Base-by-base conservation (phyloP, 805 yeast genomes). In the Saccharomycopsis javanensis region DNA sequence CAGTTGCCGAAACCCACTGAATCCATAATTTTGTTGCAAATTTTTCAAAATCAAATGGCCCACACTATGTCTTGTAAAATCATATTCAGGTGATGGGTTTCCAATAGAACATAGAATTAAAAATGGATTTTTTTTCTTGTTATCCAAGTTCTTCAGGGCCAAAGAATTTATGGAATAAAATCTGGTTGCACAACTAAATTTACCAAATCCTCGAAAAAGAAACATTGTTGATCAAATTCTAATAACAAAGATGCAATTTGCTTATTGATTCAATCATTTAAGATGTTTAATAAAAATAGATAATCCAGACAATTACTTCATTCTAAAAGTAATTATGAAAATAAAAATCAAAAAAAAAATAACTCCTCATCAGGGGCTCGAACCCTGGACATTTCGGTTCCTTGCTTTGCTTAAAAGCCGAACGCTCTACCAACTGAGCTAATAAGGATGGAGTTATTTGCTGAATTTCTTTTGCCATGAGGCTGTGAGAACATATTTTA, bases 301-400 rank as follows among this genome's bases (percentile, higher is more conserved):
- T n/a, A n/a, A n/a, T n/a, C n/a, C n/a, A n/a, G n/a, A n/a, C n/a
- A n/a, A n/a, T n/a, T n/a, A n/a, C n/a, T n/a, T n/a, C n/a, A n/a
- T 35, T 35, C 8, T 35, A 3, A 35, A n/a, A 35, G 34, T 30
- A 16, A 45, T 45, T 5, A 7, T 7, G 25, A 11, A 4, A 7
- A 10, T 5, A 45, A 45, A 45, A n/a, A 16, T 10, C 11, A 18
- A 31, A 4, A 18, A 28, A 60, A 60, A 58, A 58, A 55, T 38
- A 55, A 46, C 62, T 60, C 62, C 62, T 60, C 62, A 60, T 60
- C 74, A 71, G 76, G 76, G 76, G 76, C 76, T 72, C 73, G 76
- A 72, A 72, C 76, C 76, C 76, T 71, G 74, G 76, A 72, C 76
- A 70, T 72, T 72, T 72, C 74, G 75, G 74, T 71, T 60, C 62